These are phyloP conservation scores for Nelumbo lutea DNA, from an alignment of 164 flowering plant species.

Conservation along the genomic window DNA sequence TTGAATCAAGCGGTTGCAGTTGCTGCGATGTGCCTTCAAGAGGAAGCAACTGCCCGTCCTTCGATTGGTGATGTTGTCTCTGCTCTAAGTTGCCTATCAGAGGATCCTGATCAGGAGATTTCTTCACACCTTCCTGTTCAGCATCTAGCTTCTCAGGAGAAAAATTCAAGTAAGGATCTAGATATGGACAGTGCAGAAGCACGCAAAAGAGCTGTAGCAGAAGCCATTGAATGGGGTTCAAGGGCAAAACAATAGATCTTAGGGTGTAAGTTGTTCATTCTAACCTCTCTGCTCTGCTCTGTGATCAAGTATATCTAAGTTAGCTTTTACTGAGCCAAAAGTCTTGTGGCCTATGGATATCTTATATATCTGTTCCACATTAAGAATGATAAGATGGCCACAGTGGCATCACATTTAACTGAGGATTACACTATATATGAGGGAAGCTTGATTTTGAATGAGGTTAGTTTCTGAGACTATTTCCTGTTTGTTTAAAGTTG, in stretches of 20 bases:
- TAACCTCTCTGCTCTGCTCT: constrained; percentile 1
- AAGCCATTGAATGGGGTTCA: constrained; percentile 50
- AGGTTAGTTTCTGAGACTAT: constrained; percentile 2
- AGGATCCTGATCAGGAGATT: constrained; percentile 3
- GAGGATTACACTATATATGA: neutral
- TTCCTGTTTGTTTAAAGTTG: neutral
- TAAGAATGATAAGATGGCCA: neutral
- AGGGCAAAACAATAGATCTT: constrained; percentile 15
- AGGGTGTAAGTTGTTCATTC: constrained; percentile 16
- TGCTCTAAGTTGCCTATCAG: constrained; percentile 42
- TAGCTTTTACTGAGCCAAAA: neutral
- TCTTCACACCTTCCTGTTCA: neutral
- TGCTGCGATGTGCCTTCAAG: constrained; percentile 64
- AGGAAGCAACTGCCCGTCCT: constrained; percentile 49
- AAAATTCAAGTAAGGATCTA: neutral
- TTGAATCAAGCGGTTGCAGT: constrained; percentile 59
- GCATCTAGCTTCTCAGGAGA: constrained; percentile 6
- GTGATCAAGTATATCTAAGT: neutral
- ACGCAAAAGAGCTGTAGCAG: constrained; percentile 41
- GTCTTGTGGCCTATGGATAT: neutral
- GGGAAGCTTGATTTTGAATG: constrained; percentile 8
- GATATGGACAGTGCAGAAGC: constrained; percentile 18
- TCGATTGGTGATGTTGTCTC: constrained; percentile 49
- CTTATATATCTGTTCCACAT: neutral
- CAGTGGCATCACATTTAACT: neutral